A percentile compares a stretch with the other conserved stretches of the same genome.
phyloP scores from a whole-genome alignment of 768 basidiomycete genomes.

The Mycena rebaudengoi region DNA sequence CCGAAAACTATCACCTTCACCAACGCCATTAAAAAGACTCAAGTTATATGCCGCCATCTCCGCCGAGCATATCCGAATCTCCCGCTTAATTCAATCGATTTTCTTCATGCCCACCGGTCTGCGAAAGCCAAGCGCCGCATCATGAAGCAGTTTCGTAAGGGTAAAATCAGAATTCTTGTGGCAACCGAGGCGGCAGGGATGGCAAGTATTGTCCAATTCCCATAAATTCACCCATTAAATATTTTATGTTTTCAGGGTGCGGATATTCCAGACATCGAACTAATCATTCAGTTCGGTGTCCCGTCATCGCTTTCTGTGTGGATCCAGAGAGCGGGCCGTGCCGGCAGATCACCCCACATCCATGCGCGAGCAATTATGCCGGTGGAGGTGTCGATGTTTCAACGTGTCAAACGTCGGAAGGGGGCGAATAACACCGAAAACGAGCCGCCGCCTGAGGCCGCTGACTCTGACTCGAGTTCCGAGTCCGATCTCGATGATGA shows the following conservation, averaged over 20 bases:
- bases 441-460: too few relatives aligned
- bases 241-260: conserved; percentile 31
- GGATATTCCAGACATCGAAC: conserved; percentile 46
- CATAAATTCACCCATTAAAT: neutral
- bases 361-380: conserved; percentile 35
- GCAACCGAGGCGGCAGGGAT: conserved; percentile 47
- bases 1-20: neutral
- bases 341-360: conserved; percentile 28
- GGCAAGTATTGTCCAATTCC: conserved; percentile 29
- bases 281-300: conserved; percentile 44
- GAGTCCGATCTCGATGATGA: too few relatives aligned
- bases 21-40: neutral
- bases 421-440: neutral
- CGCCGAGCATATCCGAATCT: neutral
- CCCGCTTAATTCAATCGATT: conserved; percentile 20
- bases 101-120: conserved; percentile 34
- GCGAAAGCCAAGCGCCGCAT: conserved; percentile 25
- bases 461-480: too few relatives aligned
- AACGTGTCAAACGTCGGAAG: conserved; percentile 19
- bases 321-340: conserved; percentile 41
- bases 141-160: conserved; percentile 33
- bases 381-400: conserved; percentile 37
- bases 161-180: conserved; percentile 33
- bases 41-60: neutral
- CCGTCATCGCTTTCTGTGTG: conserved; percentile 40